phyloP scores from a whole-genome alignment of 306 rosid species.

The Potentilla sterilis region DNA sequence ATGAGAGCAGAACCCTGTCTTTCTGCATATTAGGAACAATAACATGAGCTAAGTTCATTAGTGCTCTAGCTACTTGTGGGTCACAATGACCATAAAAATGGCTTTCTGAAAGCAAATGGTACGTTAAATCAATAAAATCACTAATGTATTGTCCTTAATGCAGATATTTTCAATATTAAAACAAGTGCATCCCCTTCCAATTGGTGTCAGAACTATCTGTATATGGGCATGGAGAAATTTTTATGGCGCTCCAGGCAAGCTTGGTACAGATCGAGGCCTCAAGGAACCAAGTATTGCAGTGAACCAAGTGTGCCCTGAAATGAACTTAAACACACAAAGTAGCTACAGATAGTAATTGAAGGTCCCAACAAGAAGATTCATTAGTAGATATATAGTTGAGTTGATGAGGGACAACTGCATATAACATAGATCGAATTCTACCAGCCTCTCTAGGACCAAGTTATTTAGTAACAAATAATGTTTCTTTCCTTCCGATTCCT shows the following conservation, averaged over 20 bases:
- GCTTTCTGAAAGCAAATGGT: slow-evolving; percentile 28
- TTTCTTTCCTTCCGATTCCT: neutral
- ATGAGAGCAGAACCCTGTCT: slow-evolving; percentile 28
- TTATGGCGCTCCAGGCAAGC: slow-evolving; percentile 24
- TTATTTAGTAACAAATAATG: neutral
- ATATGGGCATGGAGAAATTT: slow-evolving; percentile 30
- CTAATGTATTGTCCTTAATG: slow-evolving; percentile 30
- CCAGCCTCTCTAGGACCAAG: neutral
- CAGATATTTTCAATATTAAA: slow-evolving; percentile 38
- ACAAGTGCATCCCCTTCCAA: slow-evolving; percentile 46
- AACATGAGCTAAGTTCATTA: slow-evolving; percentile 33
- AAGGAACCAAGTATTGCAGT: slow-evolving; percentile 32
- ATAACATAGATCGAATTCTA: too few relatives aligned
- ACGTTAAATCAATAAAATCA: slow-evolving; percentile 14
- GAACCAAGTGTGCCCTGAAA: slow-evolving; percentile 36
- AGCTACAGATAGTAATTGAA: too few relatives aligned
- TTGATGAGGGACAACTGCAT: too few relatives aligned
- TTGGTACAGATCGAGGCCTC: slow-evolving; percentile 29
- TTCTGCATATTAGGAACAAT: slow-evolving; percentile 36
- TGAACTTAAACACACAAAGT: neutral
- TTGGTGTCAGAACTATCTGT: slow-evolving; percentile 17
- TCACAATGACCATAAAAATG: slow-evolving; percentile 30
- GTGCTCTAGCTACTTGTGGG: slow-evolving; percentile 27
- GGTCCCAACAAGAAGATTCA: too few relatives aligned
- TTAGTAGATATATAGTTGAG: neutral